These are phyloP conservation scores for Alectoria sarmentosa DNA, from an alignment of 495 filamentous ascomycete genomes.

Conservation along the genomic window DNA sequence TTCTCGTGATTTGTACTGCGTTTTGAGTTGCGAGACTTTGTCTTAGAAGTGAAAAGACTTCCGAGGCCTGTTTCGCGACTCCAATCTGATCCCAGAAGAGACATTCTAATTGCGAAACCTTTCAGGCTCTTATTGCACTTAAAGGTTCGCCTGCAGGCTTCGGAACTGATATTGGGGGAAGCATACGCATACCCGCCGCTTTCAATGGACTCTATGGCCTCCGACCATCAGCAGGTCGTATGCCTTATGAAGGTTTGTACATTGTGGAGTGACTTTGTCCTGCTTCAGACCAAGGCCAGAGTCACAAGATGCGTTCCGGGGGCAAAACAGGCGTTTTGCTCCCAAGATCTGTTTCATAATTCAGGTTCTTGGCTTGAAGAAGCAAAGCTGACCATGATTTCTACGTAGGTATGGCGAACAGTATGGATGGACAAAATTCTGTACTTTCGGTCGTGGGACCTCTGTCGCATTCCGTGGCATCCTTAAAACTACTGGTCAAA, in stretches of 20 bases:
- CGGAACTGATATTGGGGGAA: constrained; percentile 69
- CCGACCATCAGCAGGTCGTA: constrained; percentile 39
- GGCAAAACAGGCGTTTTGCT: not conserved
- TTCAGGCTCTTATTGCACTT: constrained; percentile 49
- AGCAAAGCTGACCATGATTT: not conserved
- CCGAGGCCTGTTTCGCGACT: too few species aligned
- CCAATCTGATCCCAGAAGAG: too few species aligned
- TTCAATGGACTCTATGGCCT: constrained; percentile 58
- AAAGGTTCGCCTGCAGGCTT: constrained; percentile 49
- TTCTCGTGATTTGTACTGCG: too few species aligned
- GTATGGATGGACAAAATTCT: constrained; percentile 53
- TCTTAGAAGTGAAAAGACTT: too few species aligned
- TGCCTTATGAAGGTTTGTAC: constrained; percentile 37
- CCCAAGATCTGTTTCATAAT: not conserved
- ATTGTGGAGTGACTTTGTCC: too few species aligned
- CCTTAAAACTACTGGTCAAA: constrained; percentile 49
- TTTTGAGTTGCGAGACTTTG: too few species aligned
- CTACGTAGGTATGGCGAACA: constrained; percentile 39
- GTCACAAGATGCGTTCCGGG: not conserved
- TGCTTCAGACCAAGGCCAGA: not conserved
- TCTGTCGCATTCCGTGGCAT: constrained; percentile 42
- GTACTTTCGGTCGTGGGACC: constrained; percentile 54
- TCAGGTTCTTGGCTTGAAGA: not conserved
- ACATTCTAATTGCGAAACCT: too few species aligned
- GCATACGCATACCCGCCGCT: constrained; percentile 57